These are phyloP conservation scores for Dimocarpus longan DNA, from an alignment of 345 rosid genomes.

Conservation along the genomic window DNA sequence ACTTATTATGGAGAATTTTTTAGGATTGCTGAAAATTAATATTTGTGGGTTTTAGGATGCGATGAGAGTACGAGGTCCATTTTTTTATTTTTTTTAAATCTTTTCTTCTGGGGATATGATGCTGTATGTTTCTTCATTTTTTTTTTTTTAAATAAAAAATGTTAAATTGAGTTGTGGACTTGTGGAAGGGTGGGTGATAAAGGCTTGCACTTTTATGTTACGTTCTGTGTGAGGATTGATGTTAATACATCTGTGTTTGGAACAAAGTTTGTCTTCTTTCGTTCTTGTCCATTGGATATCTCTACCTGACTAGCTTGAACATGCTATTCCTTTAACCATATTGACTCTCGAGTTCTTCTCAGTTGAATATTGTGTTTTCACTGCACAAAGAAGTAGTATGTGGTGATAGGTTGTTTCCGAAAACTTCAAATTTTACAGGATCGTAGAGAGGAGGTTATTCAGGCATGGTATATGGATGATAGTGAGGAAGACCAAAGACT, in stretches of 20 bases:
- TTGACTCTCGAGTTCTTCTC: neutral
- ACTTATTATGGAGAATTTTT: neutral
- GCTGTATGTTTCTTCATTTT: neutral
- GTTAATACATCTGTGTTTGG: neutral
- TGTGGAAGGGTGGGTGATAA: neutral
- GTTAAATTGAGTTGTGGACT: neutral
- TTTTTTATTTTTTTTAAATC: neutral
- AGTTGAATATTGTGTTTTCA: neutral
- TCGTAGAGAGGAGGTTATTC: constrained; percentile 70
- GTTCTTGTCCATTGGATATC: neutral
- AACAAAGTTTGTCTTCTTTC: neutral
- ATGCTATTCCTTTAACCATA: neutral
- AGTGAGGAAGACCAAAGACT: constrained; percentile 85
- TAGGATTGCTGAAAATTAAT: neutral
- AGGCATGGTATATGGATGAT: constrained; percentile 96
- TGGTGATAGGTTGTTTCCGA: neutral
- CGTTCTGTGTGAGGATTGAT: neutral
- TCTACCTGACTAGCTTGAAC: neutral
- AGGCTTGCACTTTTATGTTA: neutral
- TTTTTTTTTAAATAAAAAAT: neutral
- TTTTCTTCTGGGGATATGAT: neutral
- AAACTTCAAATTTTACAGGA: constrained; percentile 36
- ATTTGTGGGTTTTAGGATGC: neutral
- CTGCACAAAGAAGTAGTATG: neutral
- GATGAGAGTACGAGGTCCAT: neutral